Conservation (phyloP, 2,329 filamentous ascomycete species). For the Parasarocladium wereldwijsianum region DNA sequence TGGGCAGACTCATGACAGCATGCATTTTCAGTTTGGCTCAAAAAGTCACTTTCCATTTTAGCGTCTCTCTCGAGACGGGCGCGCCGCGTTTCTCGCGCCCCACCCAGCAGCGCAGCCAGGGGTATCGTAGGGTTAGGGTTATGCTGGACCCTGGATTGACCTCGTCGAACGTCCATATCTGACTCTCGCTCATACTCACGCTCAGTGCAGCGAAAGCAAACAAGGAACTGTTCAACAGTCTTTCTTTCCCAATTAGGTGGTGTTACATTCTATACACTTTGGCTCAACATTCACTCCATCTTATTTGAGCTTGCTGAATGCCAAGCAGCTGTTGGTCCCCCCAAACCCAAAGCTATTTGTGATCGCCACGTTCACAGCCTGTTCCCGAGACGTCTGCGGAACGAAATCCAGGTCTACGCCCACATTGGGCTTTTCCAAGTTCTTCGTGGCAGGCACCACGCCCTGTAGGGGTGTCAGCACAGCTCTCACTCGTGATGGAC, state of each 20-base stretch:
- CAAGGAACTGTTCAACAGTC: too few relatives aligned
- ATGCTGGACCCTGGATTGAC: too few relatives aligned
- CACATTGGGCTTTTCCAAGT: slow-evolving; percentile 52
- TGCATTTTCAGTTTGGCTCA: too few relatives aligned
- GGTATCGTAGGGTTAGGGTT: too few relatives aligned
- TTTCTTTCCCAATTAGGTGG: too few relatives aligned
- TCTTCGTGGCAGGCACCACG: slow-evolving; percentile 71
- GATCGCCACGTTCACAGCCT: slow-evolving; percentile 56
- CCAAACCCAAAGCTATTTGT: slow-evolving; percentile 98
- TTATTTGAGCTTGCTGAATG: slow-evolving; percentile 38
- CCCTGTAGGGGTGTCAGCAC: slow-evolving; percentile 37
- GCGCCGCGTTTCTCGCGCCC: too few relatives aligned
- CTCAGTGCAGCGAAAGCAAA: too few relatives aligned
- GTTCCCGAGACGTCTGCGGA: slow-evolving; percentile 54
- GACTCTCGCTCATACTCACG: not conserved
- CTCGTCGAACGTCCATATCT: slow-evolving; percentile 3
- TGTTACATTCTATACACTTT: not conserved
- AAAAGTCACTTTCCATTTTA: too few relatives aligned
- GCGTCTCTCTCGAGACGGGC: too few relatives aligned
- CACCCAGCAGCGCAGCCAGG: too few relatives aligned
- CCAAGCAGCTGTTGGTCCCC: slow-evolving; percentile 83
- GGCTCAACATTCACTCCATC: not conserved
- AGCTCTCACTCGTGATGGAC: not conserved
- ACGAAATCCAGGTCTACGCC: slow-evolving; percentile 78
- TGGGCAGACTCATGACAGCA: slow-evolving; percentile 13